Evolutionary conservation across 768 basidiomycete species (phyloP), one percentile per base, ranked within the genome.

Genomic region (Trametes meyenii): DNA sequence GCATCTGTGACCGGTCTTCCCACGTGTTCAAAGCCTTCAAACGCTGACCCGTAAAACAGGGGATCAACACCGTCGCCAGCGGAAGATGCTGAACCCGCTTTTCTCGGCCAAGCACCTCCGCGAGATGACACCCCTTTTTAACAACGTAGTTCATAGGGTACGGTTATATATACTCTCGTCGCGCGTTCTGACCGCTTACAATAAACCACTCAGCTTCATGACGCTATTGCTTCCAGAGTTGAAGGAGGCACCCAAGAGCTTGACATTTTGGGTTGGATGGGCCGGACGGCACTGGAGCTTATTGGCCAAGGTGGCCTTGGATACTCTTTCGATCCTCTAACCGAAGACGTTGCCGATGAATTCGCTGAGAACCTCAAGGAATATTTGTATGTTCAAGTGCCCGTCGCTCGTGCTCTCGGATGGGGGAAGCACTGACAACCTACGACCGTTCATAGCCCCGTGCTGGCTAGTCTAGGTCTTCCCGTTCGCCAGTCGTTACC

Each of bases 271-370:
- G 40, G 39, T 8, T 78, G 75, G 76, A 70, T 74, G 68, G 67
- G 76, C 6, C 73, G 82, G 5, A 70, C 76, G 13, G 79, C 82
- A 13, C 71, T 83, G 11, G 81, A 84, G 61, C 69, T 70, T n/a
- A 49, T 64, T 16, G 62, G 79, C 5, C 81, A 79, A 70, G 75
- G 76, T 23, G 80, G 82, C 1, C 72, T 83, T n/a, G 77, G 77
- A 1, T 71, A 71, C 51, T 73, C 75, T 1, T 76, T 77, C 54
- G 74, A 76, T 42, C 50, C 63, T 10, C 69, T 83, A 3, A 65
- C 58, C 8, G 75, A 75, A 49, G 73, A 75, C 0, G 74, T 24
- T 19, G 11, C 58, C 19, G 55, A 64, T 50, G 48, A 50, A 24
- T 56, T 50, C 21, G 58, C 53, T 0, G 54, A 60, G 1, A 38